A percentile compares a stretch with the other conserved stretches of the same genome.
Evolutionary conservation across 2,329 filamentous ascomycete species (phyloP).

Genomic region (Biscogniauxia mediterranea): DNA sequence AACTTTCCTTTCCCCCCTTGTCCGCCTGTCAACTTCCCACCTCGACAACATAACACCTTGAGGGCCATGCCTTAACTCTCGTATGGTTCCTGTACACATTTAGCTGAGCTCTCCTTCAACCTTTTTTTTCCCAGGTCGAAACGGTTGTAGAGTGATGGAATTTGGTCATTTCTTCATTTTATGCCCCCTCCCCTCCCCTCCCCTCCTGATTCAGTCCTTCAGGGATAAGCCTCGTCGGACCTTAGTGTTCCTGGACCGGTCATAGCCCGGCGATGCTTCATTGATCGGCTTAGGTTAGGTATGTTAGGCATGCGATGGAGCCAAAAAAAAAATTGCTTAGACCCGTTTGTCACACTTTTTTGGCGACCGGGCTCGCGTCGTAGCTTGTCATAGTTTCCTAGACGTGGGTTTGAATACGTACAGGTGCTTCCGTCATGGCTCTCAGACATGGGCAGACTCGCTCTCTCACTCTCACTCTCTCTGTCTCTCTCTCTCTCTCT

Average conservation of each 20-base stretch:
- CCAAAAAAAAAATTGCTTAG: slow-evolving; percentile 19
- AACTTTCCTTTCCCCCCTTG: neutral
- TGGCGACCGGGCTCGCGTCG: slow-evolving; percentile 12
- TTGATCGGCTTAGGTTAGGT: slow-evolving; percentile 23
- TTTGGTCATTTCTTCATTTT: neutral
- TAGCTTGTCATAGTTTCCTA: slow-evolving; percentile 13
- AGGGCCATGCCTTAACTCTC: neutral
- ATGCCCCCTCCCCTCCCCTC: slow-evolving; percentile 4
- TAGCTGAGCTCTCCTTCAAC: neutral
- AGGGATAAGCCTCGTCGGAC: slow-evolving; percentile 9
- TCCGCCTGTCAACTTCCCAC: neutral
- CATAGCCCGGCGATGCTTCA: slow-evolving; percentile 20
- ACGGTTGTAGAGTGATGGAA: neutral
- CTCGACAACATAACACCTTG: neutral
- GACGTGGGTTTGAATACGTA: slow-evolving; percentile 22
- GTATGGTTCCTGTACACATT: neutral
- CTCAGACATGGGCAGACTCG: slow-evolving; percentile 27
- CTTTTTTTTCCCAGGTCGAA: neutral
- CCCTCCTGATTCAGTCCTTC: neutral
- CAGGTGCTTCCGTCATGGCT: slow-evolving; percentile 23
- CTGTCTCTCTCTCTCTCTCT: too few species aligned
- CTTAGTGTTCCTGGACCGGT: neutral
- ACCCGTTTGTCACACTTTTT: slow-evolving; percentile 24
- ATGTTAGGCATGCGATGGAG: slow-evolving; percentile 11
- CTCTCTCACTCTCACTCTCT: neutral